Base-by-base conservation (phyloP, 2,329 filamentous ascomycete genomes). In the Cercospora nicotianae region DNA sequence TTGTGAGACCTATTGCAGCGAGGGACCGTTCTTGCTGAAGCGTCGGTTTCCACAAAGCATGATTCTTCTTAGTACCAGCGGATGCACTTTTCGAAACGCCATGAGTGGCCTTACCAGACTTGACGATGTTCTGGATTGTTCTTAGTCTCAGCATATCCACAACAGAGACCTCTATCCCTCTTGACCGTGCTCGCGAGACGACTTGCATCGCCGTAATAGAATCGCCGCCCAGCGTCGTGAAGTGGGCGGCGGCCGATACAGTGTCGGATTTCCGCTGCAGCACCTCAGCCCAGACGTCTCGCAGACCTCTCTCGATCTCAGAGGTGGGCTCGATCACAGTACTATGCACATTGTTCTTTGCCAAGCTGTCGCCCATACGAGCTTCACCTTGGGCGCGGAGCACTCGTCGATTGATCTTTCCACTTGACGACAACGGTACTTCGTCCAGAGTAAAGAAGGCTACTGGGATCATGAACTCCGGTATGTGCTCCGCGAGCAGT, bases 171-270 rank as follows among this genome's bases (percentile, higher is more conserved):
- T 48, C 28, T 12, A 51, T 1, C n/a, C 60, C 42, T 53, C 39
- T 28, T 8, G 39, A 53, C 16, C 60, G 33, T 7, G 45, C 39
- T 63, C 60, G 42, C 3, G 58, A 61, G 0, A 81, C 81, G 0
- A 84, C 76, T 51, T 77, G 77, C 81, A 84, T 84, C 0, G 82
- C 82, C 1, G 76, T 70, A 7, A 84, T 78, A 0, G 82, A 84
- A 60, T 84, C 81, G 12, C 82, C 83, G 5, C 83, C 82, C 1
- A 84, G 74, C 9, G 77, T 75, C 60, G 83, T 82, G 73, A 84
- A 84, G 65, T 77, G 81, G 62, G 80, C 78, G 53, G 79, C 76
- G 1, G 23, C 13, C 13, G 30, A 28, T 13, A 68, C 65, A 5
- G 62, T 60, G 7, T 57, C 33, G 7, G 7, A 1, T 18, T 36